Conservation (phyloP, 2,329 filamentous ascomycete genomes). For the Ilyonectria destructans region DNA sequence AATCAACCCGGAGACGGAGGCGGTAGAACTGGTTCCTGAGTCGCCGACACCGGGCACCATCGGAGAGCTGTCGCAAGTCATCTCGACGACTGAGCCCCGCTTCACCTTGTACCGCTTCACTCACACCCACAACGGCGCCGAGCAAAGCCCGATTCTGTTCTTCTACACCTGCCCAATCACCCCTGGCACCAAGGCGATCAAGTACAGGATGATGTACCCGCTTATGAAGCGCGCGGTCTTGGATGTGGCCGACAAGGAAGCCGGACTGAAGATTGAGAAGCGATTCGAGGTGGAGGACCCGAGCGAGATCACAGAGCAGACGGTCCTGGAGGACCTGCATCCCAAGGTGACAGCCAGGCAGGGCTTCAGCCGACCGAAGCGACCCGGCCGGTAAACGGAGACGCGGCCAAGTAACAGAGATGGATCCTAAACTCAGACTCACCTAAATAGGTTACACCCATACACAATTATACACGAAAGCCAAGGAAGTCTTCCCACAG, state of each 20-base stretch:
- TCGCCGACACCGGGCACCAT: conserved; percentile 70
- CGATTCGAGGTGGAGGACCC: conserved; percentile 79
- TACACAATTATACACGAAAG: conserved; percentile 10
- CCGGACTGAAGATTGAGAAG: conserved; percentile 78
- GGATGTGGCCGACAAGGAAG: conserved; percentile 76
- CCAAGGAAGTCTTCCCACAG: neutral
- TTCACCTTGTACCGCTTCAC: conserved; percentile 84
- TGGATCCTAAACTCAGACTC: conserved; percentile 2
- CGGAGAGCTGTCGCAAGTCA: conserved; percentile 70
- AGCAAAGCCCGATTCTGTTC: conserved; percentile 78
- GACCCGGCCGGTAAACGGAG: conserved; percentile 74
- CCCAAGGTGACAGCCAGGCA: conserved; percentile 77
- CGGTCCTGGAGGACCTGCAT: conserved; percentile 78
- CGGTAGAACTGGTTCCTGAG: conserved; percentile 75
- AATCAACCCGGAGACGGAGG: conserved; percentile 81
- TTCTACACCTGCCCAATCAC: conserved; percentile 86
- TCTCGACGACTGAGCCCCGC: conserved; percentile 79
- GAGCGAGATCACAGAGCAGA: conserved; percentile 78
- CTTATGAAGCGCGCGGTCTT: conserved; percentile 79
- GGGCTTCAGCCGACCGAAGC: conserved; percentile 84
- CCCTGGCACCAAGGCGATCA: conserved; percentile 78
- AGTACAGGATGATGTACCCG: conserved; percentile 89
- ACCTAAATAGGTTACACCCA: conserved; percentile 3
- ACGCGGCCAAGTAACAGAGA: conserved; percentile 14
- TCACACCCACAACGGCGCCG: conserved; percentile 68